These are phyloP conservation scores for Rubroshorea leprosula DNA, from an alignment of 345 rosid genomes.

Conservation along the genomic window DNA sequence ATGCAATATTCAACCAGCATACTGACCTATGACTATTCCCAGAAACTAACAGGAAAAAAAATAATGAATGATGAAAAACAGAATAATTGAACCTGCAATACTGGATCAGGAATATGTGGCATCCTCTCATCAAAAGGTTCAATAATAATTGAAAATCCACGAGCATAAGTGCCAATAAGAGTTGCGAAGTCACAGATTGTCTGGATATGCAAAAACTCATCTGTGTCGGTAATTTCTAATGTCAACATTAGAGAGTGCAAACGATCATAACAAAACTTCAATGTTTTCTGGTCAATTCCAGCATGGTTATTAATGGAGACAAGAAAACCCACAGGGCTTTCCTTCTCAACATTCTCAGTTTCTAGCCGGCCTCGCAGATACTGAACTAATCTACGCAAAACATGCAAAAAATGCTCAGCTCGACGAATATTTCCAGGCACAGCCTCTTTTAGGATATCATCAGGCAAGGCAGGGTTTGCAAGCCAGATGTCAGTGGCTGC, in stretches of 20 bases:
- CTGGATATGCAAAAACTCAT: constrained; percentile 89
- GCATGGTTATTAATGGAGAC: constrained; percentile 63
- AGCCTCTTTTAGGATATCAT: constrained; percentile 90
- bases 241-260: constrained; percentile 93
- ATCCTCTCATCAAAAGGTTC: constrained; percentile 98
- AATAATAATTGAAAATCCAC: constrained; percentile 90
- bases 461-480: constrained; percentile 97
- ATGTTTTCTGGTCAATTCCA: constrained; percentile 89
- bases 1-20: neutral
- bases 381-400: constrained; percentile 82
- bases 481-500: constrained; percentile 86
- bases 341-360: constrained; percentile 87
- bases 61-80: constrained; percentile 5
- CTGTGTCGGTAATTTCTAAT: constrained; percentile 90
- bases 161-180: constrained; percentile 81
- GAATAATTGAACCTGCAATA: constrained; percentile 62
- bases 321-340: constrained; percentile 85
- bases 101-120: constrained; percentile 97
- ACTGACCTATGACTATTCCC: neutral
- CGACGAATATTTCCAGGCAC: constrained; percentile 97
- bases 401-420: constrained; percentile 93
- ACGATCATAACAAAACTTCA: constrained; percentile 95
- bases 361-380: constrained; percentile 72
- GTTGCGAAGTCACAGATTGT: constrained; percentile 97
- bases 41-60: neutral